Base-by-base conservation (phyloP, 257 asterid genomes). In the Ilex aquifolium region DNA sequence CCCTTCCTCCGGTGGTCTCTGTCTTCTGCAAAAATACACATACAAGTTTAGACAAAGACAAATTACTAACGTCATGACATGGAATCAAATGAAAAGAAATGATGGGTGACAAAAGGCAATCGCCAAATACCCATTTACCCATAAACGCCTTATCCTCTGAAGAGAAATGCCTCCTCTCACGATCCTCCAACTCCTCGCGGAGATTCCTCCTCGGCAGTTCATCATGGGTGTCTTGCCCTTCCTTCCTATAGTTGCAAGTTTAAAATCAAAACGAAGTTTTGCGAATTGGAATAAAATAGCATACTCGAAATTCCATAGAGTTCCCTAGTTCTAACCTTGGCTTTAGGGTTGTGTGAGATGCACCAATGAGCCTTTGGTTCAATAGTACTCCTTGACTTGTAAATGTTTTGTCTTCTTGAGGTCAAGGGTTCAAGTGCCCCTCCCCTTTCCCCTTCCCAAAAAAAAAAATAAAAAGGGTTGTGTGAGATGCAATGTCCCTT, bases 151-250 rank as follows among this genome's bases (percentile, higher is more conserved):
- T 68, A 75, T 88, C 95, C 70, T 81, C 86, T 5, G 84, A 71
- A 30, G 90, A 82, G 70, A 82, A 89, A 76, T 86, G 95, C 76
- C 88, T 84, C 64, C 85, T 79, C 82, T 89, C 96, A 39, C 91
- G 85, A 5, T 84, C 93, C 68, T 83, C 95, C 70, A 88, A 73
- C 75, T 88, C 96, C 6, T 86, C 90, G 51, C 93, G 74, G 44
- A 86, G 90, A 71, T 88, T 82, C 71, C 92, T 82, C 80, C 71
- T 80, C 62, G 80, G 83, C 57, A 86, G 36, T 73, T 88, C 96
- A 2, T 88, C 96, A 62, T 82, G 86, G 56, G 95, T 84, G 66
- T 88, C 96, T 62, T 88, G 96, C 59, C 96, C 96, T 36, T 88
- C 95, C 78, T 69, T 86, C 63, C 93, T 86, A 82, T 57, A 2